These are phyloP conservation scores for Quercus cerris DNA, from an alignment of 306 rosid genomes.

Conservation along the genomic window DNA sequence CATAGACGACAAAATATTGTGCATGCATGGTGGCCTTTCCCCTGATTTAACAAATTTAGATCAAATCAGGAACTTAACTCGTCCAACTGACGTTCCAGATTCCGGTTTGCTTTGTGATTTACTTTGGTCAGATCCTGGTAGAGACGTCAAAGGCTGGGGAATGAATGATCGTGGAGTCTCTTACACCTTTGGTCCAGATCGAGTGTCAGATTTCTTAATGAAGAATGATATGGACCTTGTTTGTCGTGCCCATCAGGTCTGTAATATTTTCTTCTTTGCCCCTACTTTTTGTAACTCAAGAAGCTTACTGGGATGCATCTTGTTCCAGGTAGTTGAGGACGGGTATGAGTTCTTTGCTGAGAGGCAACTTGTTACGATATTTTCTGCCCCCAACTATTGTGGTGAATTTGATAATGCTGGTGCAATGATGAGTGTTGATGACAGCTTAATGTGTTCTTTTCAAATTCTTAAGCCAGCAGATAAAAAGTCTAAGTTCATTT, in stretches of 20 bases:
- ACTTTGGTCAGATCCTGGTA: constrained; percentile 42
- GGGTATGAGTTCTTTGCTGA: constrained; percentile 47
- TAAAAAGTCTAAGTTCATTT: constrained; percentile 24
- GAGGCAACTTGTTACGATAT: constrained; percentile 42
- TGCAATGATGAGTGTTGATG: constrained; percentile 42
- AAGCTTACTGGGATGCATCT: neutral
- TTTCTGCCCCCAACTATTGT: constrained; percentile 44
- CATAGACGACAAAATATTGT: constrained; percentile 38
- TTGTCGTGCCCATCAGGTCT: constrained; percentile 41
- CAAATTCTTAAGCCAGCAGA: constrained; percentile 41
- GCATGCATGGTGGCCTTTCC: constrained; percentile 48
- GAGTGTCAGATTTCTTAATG: constrained; percentile 32
- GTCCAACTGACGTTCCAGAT: constrained; percentile 39
- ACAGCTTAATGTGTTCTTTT: constrained; percentile 42
- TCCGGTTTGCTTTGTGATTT: constrained; percentile 41
- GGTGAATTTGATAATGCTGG: constrained; percentile 46
- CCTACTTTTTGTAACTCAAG: neutral
- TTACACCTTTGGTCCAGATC: constrained; percentile 35
- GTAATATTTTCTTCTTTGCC: neutral
- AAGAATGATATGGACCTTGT: constrained; percentile 43
- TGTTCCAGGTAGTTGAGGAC: constrained; percentile 40
- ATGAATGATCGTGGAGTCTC: constrained; percentile 46
- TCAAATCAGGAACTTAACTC: constrained; percentile 32
- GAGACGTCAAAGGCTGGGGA: constrained; percentile 45
- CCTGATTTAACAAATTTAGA: constrained; percentile 37